phyloP scores from a whole-genome alignment of 306 rosid genomes.

The Ochetophila trinervis region DNA sequence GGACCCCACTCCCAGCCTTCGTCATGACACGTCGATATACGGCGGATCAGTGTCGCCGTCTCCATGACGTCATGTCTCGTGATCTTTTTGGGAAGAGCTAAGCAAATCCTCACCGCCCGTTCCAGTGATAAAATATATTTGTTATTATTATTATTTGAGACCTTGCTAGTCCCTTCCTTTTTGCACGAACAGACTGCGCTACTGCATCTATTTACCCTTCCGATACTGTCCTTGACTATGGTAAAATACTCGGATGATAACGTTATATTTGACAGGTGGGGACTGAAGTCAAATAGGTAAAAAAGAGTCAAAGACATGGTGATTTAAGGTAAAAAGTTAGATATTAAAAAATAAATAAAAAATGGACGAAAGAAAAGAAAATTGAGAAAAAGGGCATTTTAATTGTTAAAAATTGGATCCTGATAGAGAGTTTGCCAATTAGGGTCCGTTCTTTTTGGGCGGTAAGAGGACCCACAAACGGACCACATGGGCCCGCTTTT shows the following conservation, averaged over 20 bases:
- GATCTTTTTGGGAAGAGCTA: constrained; percentile 19
- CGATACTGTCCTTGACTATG: no score
- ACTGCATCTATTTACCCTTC: no score
- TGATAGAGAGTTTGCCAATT: constrained; percentile 15
- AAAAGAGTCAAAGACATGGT: constrained; percentile 7
- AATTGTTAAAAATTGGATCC: background rate
- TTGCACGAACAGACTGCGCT: background rate
- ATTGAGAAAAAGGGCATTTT: background rate
- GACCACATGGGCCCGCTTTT: constrained; percentile 25
- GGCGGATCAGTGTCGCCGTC: constrained; percentile 24
- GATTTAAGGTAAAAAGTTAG: background rate
- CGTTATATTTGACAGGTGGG: background rate
- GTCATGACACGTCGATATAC: constrained; percentile 25
- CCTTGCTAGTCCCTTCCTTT: no score
- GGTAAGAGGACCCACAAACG: constrained; percentile 24
- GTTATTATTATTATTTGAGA: no score
- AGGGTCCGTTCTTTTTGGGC: constrained; percentile 35
- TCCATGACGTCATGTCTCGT: constrained; percentile 15
- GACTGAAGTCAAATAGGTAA: background rate
- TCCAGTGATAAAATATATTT: background rate
- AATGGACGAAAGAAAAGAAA: background rate
- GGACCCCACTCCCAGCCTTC: constrained; percentile 19
- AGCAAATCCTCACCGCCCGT: constrained; percentile 20
- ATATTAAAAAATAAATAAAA: no score
- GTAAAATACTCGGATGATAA: no score